Percentiles rank a stretch among this genome's conserved stretches.
Evolutionary conservation across 2,329 filamentous ascomycete species (phyloP).

Genomic region (Neobulgaria alba): DNA sequence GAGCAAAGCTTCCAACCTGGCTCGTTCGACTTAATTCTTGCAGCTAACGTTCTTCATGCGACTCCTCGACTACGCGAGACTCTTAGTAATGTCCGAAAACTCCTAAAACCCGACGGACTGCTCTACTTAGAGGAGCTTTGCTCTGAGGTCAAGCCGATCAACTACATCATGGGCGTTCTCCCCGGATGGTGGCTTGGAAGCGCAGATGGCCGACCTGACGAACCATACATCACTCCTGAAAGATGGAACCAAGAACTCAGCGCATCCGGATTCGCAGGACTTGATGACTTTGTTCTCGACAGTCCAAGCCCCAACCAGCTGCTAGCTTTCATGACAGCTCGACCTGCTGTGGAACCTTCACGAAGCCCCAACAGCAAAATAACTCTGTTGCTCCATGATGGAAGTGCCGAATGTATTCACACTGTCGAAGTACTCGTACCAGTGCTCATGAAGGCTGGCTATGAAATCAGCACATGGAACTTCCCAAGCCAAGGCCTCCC

Average conservation of each 20-base stretch:
- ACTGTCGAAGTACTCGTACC: not conserved
- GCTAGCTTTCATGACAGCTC: not conserved
- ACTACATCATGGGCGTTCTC: constrained; percentile 18
- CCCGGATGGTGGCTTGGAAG: constrained; percentile 28
- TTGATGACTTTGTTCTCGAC: constrained; percentile 14
- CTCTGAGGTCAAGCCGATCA: not conserved
- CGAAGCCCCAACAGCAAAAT: not conserved
- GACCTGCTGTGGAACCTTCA: not conserved
- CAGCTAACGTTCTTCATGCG: constrained; percentile 21
- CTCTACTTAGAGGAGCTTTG: constrained; percentile 10
- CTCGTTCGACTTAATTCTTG: constrained; percentile 25
- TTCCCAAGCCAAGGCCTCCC: not conserved
- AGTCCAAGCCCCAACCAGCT: not conserved
- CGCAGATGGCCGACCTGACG: constrained; percentile 18
- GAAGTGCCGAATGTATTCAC: not conserved
- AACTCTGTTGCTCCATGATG: not conserved
- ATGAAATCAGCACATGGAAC: not conserved
- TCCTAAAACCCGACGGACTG: not conserved
- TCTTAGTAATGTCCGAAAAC: not conserved
- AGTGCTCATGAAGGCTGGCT: not conserved
- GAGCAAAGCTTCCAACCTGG: constrained; percentile 29
- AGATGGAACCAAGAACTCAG: constrained; percentile 25
- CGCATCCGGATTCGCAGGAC: constrained; percentile 27
- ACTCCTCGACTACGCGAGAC: constrained; percentile 13
- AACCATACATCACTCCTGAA: constrained; percentile 21